phyloP scores from a whole-genome alignment of 805 yeast species.

The Cyberlindnera bimundalis region DNA sequence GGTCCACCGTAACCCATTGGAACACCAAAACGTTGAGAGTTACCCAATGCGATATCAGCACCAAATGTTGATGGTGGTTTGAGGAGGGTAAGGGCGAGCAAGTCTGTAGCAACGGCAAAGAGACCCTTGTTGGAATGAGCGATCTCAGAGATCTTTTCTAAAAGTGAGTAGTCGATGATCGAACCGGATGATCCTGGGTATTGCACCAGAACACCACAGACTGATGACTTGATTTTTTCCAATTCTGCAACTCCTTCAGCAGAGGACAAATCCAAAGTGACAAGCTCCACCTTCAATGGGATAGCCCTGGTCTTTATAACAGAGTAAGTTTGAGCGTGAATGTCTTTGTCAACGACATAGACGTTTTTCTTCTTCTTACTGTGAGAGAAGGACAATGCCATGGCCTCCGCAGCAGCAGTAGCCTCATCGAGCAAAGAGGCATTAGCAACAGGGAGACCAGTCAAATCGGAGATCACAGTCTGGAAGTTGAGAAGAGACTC shows the following conservation, averaged over 20 bases:
- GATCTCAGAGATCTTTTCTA: slow-evolving; percentile 54
- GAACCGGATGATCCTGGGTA: slow-evolving; percentile 89
- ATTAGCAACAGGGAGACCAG: slow-evolving; percentile 93
- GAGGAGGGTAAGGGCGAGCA: slow-evolving; percentile 81
- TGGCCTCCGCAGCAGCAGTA: slow-evolving; percentile 96
- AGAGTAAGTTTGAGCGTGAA: slow-evolving; percentile 82
- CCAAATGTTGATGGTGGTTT: slow-evolving; percentile 82
- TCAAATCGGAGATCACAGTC: slow-evolving; percentile 84
- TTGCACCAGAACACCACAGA: slow-evolving; percentile 84
- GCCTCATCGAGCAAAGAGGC: slow-evolving; percentile 96
- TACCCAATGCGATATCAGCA: slow-evolving; percentile 92
- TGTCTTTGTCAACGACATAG: slow-evolving; percentile 69
- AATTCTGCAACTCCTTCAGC: slow-evolving; percentile 36
- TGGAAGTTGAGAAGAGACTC: slow-evolving; percentile 89
- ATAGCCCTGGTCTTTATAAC: slow-evolving; percentile 78
- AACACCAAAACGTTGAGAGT: slow-evolving; percentile 94
- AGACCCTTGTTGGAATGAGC: slow-evolving; percentile 73
- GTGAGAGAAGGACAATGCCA: slow-evolving; percentile 74
- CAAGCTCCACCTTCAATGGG: slow-evolving; percentile 65
- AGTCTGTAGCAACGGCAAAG: slow-evolving; percentile 85
- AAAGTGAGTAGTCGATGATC: slow-evolving; percentile 45
- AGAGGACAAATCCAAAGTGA: slow-evolving; percentile 51
- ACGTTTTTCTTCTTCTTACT: slow-evolving; percentile 61
- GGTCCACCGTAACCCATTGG: slow-evolving; percentile 99
- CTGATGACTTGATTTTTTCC: slow-evolving; percentile 32